Evolutionary conservation across 352 stramenopile species (phyloP).

Genomic region (Phytophthora pini): DNA sequence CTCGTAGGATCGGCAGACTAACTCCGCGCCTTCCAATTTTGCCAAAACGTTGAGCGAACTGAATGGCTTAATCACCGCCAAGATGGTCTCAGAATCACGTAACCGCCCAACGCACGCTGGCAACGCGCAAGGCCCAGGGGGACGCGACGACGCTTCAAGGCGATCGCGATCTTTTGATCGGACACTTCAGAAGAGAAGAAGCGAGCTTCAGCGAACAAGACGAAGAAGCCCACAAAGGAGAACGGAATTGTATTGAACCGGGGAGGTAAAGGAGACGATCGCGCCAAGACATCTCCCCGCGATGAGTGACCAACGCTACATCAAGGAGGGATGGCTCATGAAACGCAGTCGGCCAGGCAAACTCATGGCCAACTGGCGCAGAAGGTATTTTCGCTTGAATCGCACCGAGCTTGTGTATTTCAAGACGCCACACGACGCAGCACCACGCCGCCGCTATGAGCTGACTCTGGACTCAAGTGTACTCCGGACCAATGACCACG

Average conservation of each 20-base stretch:
- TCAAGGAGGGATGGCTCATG: slow-evolving; percentile 30
- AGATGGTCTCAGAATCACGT: neutral
- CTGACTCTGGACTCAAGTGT: too few species aligned
- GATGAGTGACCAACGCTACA: too few species aligned
- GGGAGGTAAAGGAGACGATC: too few species aligned
- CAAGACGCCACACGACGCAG: too few species aligned
- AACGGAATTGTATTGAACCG: too few species aligned
- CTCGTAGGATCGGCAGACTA: neutral
- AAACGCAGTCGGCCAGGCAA: slow-evolving; percentile 60
- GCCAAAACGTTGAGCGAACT: too few species aligned
- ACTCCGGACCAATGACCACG: too few species aligned
- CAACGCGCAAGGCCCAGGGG: slow-evolving; percentile 11
- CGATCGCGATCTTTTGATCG: slow-evolving; percentile 18
- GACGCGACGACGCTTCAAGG: slow-evolving; percentile 12
- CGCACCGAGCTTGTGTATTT: slow-evolving; percentile 43
- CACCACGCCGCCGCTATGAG: too few species aligned
- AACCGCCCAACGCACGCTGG: neutral
- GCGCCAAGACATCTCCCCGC: too few species aligned
- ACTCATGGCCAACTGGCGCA: slow-evolving; percentile 49
- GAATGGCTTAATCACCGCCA: too few species aligned
- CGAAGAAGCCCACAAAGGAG: too few species aligned
- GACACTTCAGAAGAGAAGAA: slow-evolving; percentile 21
- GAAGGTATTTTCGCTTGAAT: slow-evolving; percentile 70
- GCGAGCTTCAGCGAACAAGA: neutral
- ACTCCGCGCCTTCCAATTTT: neutral